Base-by-base conservation (phyloP, 2,329 filamentous ascomycete species). In the Cordyceps farinosa region DNA sequence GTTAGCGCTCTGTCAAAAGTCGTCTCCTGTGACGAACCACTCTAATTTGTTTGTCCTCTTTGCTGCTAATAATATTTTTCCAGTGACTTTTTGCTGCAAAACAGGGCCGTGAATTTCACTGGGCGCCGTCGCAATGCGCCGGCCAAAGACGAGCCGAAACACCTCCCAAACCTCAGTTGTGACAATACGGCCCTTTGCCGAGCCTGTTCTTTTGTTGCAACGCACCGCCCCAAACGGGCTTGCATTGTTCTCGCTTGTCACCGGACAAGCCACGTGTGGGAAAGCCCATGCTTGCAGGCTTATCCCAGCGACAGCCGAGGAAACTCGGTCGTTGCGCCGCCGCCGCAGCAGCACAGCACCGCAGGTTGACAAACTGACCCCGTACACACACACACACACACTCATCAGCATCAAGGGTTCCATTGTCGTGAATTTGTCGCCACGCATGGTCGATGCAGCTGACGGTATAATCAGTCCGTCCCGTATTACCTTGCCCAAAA, bases 61-160 rank as follows among this genome's bases (percentile, higher is more conserved):
- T 22, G 22, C 22, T 22, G 22, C 22, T 22, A 22, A 22, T 22
- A 22, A 22, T 22, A 10, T 6, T 42, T 27, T 48, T 7, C 11
- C 45, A 42, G 22, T 29, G 48, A 30, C 17, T 36, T 34, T 1
- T 32, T 8, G 10, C 32, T 52, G 9, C 40, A 15, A 47, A 9
- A 10, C 8, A 8, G 30, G 5, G n/a, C 48, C 22, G 22, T 22
- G 22, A 22, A 22, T 22, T 22, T 22, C 22, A 22, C 22, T 22
- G 22, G 22, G 22, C 22, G 22, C 22, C 22, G 22, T 36, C 50
- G 40, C 29, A 61, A 36, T 47, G 30, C 22, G 59, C 36, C 29
- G 36, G 22, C 30, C 57, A 34, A 48, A 34, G 27, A 10, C 7
- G 22, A 54, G 27, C 32, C 59, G 59, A 61, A 61, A 61, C 59